These are phyloP conservation scores for Populus nigra DNA, from an alignment of 345 rosid genomes.

Conservation along the genomic window DNA sequence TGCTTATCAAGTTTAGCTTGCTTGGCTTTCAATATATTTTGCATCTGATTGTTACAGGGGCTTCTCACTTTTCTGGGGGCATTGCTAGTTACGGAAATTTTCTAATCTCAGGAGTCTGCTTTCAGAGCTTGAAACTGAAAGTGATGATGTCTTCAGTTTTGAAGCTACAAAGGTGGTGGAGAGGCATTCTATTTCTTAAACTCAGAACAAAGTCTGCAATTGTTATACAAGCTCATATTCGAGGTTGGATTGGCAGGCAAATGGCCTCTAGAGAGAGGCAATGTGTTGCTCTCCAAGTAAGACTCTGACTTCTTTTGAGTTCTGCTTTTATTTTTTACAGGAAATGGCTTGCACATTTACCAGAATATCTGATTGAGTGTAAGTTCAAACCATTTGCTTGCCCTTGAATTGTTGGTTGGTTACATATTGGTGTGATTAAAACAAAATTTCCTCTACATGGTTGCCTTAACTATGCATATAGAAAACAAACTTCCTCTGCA, in stretches of 20 bases:
- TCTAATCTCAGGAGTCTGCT: conserved; percentile 19
- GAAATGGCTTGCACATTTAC: not conserved
- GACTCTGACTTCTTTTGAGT: not conserved
- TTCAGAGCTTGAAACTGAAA: conserved; percentile 30
- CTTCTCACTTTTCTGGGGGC: conserved; percentile 30
- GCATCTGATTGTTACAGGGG: conserved; percentile 38
- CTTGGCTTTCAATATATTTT: conserved; percentile 6
- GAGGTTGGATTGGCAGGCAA: conserved; percentile 58
- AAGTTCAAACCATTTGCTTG: too few relatives aligned
- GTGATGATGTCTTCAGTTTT: conserved; percentile 37
- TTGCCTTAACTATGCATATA: too few relatives aligned
- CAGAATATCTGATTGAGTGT: too few relatives aligned
- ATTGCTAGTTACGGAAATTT: conserved; percentile 10
- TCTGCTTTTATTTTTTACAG: not conserved
- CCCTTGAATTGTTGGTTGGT: too few relatives aligned
- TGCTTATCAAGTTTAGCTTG: conserved; percentile 1
- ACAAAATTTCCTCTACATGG: too few relatives aligned
- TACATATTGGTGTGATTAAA: too few relatives aligned
- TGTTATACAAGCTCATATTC: conserved; percentile 53
- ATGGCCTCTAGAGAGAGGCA: conserved; percentile 42
- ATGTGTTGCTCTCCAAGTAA: conserved; percentile 64
- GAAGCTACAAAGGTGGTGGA: conserved; percentile 92
- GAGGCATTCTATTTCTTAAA: conserved; percentile 40
- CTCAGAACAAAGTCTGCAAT: conserved; percentile 47
- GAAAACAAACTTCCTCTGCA: too few relatives aligned